These are phyloP conservation scores for Paracoccidioides lutzii DNA, from an alignment of 2,329 filamentous ascomycete species.

Conservation along the genomic window DNA sequence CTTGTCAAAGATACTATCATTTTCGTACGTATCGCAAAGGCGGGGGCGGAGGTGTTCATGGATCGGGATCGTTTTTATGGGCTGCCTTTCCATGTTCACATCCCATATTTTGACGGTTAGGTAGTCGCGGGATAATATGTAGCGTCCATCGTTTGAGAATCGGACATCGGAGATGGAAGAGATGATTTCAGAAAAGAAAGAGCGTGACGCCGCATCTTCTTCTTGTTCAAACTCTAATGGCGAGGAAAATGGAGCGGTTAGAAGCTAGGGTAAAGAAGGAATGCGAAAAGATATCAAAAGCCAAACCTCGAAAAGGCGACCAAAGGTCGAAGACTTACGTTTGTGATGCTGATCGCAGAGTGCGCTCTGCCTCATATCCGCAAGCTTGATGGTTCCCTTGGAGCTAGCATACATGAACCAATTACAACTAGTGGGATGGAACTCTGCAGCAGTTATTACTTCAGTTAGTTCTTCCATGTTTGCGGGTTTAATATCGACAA, in stretches of 20 bases:
- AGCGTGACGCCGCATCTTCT: constrained; percentile 89
- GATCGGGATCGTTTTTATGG: constrained; percentile 96
- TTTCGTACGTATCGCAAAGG: constrained; percentile 96
- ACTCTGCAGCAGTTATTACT: constrained; percentile 96
- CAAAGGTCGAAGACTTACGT: constrained; percentile 44
- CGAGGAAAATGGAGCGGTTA: constrained; percentile 5
- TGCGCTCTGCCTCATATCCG: constrained; percentile 95
- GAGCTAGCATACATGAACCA: constrained; percentile 99
- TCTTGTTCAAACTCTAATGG: constrained; percentile 89
- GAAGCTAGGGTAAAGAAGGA: neutral
- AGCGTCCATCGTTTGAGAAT: constrained; percentile 90
- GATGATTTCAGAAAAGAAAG: constrained; percentile 99
- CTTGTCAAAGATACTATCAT: constrained; percentile 99
- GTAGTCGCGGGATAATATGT: constrained; percentile 95
- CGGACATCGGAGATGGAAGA: constrained; percentile 98
- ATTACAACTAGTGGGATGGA: constrained; percentile 93
- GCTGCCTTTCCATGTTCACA: constrained; percentile 96
- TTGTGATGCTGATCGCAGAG: constrained; percentile 94
- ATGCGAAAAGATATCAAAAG: neutral
- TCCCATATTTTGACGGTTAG: constrained; percentile 99
- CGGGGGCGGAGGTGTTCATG: constrained; percentile 91
- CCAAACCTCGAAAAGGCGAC: neutral
- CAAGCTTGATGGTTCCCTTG: constrained; percentile 96
- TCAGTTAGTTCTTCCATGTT: constrained; percentile 99
- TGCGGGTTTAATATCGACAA: constrained; percentile 97